Conservation (phyloP, 2,329 filamentous ascomycete genomes). For the Fusarium stilboides region DNA sequence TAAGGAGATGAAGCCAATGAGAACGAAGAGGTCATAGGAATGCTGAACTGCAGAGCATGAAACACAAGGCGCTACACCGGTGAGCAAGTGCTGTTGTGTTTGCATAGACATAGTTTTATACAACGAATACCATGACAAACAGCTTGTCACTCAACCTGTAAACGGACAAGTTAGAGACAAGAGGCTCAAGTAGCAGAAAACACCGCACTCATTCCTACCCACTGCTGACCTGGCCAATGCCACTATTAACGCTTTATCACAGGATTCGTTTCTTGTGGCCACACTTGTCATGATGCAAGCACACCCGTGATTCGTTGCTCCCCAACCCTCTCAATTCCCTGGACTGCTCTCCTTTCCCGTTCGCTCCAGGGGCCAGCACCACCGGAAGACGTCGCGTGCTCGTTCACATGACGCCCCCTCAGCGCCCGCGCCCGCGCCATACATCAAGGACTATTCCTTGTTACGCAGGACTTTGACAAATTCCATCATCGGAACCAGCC, state of each 20-base stretch:
- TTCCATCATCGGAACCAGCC: conserved; percentile 7
- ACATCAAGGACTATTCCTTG: conserved; percentile 10
- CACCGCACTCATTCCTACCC: neutral
- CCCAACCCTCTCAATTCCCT: neutral
- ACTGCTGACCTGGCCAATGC: neutral
- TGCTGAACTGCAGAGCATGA: conserved; percentile 7
- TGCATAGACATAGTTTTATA: neutral
- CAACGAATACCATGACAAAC: neutral
- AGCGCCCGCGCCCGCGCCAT: conserved; percentile 11
- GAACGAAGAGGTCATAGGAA: neutral
- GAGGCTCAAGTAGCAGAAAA: neutral
- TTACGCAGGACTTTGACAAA: conserved; percentile 36
- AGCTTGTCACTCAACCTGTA: neutral
- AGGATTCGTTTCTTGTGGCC: neutral
- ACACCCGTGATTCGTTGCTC: conserved; percentile 1
- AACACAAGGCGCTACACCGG: neutral
- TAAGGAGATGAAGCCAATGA: conserved; percentile 15
- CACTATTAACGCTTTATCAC: neutral
- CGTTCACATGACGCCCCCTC: conserved; percentile 42
- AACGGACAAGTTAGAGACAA: neutral
- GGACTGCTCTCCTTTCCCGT: neutral
- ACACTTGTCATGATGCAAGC: neutral
- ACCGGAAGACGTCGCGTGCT: conserved; percentile 18
- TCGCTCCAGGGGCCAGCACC: neutral
- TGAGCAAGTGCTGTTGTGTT: neutral